A percentile compares a stretch with the other conserved stretches of the same genome.
phyloP scores from a whole-genome alignment of 257 asterid genomes.

The Coffea canephora region DNA sequence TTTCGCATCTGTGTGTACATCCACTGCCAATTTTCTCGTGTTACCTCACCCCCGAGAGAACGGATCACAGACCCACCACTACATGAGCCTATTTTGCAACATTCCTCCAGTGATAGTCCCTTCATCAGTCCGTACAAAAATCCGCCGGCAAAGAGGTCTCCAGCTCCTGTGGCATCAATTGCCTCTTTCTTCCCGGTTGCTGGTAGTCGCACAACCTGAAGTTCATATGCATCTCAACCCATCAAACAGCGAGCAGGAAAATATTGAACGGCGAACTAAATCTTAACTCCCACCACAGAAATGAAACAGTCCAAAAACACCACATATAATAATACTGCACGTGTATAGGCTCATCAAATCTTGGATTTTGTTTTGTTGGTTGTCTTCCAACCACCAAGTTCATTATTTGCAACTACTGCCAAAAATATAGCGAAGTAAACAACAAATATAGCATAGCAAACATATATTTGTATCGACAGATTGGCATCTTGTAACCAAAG shows the following conservation, averaged over 20 bases:
- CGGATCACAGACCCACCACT: constrained; percentile 93
- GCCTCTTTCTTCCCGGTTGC: constrained; percentile 78
- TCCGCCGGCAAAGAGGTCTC: constrained; percentile 95
- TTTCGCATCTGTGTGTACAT: constrained; percentile 81
- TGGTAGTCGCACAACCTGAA: constrained; percentile 71
- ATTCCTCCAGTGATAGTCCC: constrained; percentile 73
- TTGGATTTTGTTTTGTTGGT: not conserved
- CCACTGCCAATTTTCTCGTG: constrained; percentile 93
- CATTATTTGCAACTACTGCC: not conserved
- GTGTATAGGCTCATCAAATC: not conserved
- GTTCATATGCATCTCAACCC: not conserved
- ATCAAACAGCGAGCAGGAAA: not conserved
- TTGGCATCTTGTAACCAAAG: not conserved
- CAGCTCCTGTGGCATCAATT: constrained; percentile 94
- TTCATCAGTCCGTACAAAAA: constrained; percentile 85
- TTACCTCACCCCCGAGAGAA: constrained; percentile 87
- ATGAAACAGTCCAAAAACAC: not conserved
- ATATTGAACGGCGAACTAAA: not conserved
- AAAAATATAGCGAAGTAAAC: not conserved
- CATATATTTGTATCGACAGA: not conserved
- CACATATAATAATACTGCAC: not conserved
- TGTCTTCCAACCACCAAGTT: not conserved
- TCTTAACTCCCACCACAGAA: not conserved
- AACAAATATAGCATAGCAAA: not conserved
- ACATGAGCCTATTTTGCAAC: constrained; percentile 87